Conservation (phyloP, 2,329 filamentous ascomycete genomes). For the Emmonsiellopsis sp. region DNA sequence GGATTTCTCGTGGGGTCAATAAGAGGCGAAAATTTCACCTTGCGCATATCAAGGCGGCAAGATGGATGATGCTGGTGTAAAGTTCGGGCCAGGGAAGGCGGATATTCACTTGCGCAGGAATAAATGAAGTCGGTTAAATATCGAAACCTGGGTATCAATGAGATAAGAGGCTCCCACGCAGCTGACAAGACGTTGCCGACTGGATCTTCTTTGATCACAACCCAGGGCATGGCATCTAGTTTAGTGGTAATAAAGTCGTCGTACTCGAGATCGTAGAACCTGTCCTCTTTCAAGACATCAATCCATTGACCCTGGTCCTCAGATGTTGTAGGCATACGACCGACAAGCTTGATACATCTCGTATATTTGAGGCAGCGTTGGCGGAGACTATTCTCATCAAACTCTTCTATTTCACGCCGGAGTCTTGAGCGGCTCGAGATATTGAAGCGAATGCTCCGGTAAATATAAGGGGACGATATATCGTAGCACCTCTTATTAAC, state of each 20-base stretch:
- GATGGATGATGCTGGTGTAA: not conserved
- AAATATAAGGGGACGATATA: too few species aligned
- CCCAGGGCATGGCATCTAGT: too few species aligned
- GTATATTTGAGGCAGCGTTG: not conserved
- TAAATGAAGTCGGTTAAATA: not conserved
- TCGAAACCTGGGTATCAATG: not conserved
- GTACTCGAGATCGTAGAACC: too few species aligned
- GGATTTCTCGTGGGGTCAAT: not conserved
- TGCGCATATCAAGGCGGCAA: not conserved
- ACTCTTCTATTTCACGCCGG: not conserved
- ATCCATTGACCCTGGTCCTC: too few species aligned
- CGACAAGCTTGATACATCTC: not conserved
- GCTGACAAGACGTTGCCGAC: not conserved
- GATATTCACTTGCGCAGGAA: not conserved
- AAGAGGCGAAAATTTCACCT: not conserved
- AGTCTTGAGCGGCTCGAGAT: too few species aligned
- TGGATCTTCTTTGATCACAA: too few species aligned
- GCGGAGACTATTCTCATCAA: not conserved
- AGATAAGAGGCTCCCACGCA: not conserved
- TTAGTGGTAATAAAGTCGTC: too few species aligned
- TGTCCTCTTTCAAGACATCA: too few species aligned
- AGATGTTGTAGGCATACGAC: not conserved
- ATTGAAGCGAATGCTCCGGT: too few species aligned
- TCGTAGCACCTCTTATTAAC: too few species aligned
- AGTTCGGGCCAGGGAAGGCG: not conserved